Evolutionary conservation across 2,329 filamentous ascomycete genomes (phyloP).

Genomic region (Verticillium longisporum): DNA sequence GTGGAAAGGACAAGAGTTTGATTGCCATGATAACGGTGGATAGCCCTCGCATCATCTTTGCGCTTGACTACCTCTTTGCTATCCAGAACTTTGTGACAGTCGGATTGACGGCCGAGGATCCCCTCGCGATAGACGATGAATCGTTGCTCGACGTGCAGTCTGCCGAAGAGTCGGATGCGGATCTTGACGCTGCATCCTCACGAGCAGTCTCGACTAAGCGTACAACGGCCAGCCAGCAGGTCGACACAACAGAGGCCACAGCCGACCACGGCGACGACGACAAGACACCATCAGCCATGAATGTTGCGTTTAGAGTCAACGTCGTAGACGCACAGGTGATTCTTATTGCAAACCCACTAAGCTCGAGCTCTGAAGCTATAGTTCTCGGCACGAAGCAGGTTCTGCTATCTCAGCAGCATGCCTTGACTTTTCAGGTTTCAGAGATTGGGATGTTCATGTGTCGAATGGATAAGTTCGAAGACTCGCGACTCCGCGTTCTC

Average conservation of each 20-base stretch:
- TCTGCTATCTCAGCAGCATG: conserved; percentile 86
- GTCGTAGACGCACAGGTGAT: conserved; percentile 95
- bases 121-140: conserved; percentile 41
- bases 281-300: conserved; percentile 45
- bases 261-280: conserved; percentile 6
- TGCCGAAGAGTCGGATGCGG: conserved; percentile 43
- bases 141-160: conserved; percentile 42
- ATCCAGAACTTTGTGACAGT: conserved; percentile 76
- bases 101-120: conserved; percentile 61
- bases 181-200: conserved; percentile 44
- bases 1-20: conserved; percentile 70
- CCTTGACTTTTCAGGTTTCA: conserved; percentile 85
- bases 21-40: conserved; percentile 92
- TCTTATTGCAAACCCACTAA: conserved; percentile 88
- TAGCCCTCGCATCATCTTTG: conserved; percentile 90
- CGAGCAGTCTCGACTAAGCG: conserved; percentile 9
- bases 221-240: conserved; percentile 13
- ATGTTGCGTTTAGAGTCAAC: conserved; percentile 82
- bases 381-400: conserved; percentile 93
- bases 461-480: conserved; percentile 96
- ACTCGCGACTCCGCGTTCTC: conserved; percentile 80
- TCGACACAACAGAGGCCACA: conserved; percentile 4
- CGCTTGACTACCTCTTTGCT: conserved; percentile 90
- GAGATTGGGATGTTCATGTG: conserved; percentile 98
- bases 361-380: conserved; percentile 87